phyloP scores from a whole-genome alignment of 345 rosid species.

The Nephelium lappaceum region DNA sequence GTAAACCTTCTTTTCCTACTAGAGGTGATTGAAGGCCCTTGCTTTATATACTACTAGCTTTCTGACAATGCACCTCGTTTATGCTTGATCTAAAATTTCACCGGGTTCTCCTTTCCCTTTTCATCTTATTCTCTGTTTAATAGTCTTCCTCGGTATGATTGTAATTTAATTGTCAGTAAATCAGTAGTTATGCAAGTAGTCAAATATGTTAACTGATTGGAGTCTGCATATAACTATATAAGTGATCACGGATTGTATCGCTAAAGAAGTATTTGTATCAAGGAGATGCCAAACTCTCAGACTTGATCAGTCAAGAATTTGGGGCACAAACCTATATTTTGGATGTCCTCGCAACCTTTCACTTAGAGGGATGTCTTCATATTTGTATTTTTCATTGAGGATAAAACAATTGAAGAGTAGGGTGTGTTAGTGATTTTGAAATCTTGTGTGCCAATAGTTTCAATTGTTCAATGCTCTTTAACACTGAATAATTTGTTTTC shows the following conservation, averaged over 20 bases:
- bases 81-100: not conserved
- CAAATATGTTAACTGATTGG: not conserved
- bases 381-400: not conserved
- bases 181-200: not conserved
- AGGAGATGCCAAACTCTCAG: not conserved
- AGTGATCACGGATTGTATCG: not conserved
- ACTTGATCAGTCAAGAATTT: not conserved
- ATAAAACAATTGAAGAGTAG: not conserved
- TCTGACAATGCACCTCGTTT: not conserved
- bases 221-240: not conserved
- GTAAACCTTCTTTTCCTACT: slow-evolving; percentile 34
- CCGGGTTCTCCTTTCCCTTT: not conserved
- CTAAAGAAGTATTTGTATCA: not conserved
- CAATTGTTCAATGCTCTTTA: slow-evolving; percentile 9
- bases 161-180: not conserved
- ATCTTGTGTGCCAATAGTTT: not conserved
- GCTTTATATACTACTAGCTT: not conserved
- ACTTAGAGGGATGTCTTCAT: not conserved
- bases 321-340: not conserved
- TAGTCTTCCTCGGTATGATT: not conserved
- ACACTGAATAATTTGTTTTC: slow-evolving; percentile 22
- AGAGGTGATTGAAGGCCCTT: not conserved
- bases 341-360: not conserved
- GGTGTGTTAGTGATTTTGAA: not conserved
- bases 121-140: not conserved